These are phyloP conservation scores for Luzula sylvatica DNA, from an alignment of 176 grass and related monocot species.

Conservation along the genomic window DNA sequence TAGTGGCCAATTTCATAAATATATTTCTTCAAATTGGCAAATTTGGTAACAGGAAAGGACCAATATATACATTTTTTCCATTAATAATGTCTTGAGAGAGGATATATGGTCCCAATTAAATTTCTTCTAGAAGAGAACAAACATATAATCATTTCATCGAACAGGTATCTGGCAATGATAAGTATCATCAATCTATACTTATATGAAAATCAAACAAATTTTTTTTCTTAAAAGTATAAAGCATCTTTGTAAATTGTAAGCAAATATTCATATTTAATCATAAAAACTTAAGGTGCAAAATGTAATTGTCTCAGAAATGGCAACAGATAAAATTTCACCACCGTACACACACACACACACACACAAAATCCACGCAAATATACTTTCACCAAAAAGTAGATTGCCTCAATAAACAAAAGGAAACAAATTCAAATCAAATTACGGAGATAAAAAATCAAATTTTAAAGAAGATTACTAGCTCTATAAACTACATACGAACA, in stretches of 20 bases:
- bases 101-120: not conserved
- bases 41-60: not conserved
- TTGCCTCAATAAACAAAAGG: too few species aligned
- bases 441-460: too few species aligned
- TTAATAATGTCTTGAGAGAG: slow-evolving; percentile 4
- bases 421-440: too few species aligned
- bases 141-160: slow-evolving; percentile 3
- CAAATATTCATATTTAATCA: too few species aligned
- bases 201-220: too few species aligned
- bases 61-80: not conserved
- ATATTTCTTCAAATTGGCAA: not conserved
- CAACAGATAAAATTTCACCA: not conserved
- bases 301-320: too few species aligned
- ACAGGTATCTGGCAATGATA: not conserved
- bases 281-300: too few species aligned
- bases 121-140: not conserved
- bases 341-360: not conserved
- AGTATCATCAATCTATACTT: too few species aligned
- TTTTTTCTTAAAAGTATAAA: too few species aligned
- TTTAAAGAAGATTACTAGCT: slow-evolving; percentile 14
- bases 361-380: not conserved
- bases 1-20: too few species aligned
- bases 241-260: too few species aligned
- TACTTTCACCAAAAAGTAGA: not conserved
- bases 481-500: slow-evolving; percentile 23